phyloP scores from a whole-genome alignment of 169 alveolate species.

The Toxoplasma gondii region DNA sequence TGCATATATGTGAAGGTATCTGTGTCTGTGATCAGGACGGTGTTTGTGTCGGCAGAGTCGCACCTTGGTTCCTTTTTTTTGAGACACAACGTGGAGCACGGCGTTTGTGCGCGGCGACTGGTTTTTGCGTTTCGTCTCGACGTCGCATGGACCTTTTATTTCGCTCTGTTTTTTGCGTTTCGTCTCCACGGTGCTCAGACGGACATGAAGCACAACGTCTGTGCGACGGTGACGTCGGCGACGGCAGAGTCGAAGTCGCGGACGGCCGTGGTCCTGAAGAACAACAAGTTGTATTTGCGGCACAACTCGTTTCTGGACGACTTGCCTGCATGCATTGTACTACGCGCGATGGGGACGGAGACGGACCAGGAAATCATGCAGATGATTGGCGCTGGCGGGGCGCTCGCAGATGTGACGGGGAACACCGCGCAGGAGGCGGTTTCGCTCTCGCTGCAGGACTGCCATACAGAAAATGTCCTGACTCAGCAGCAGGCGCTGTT shows the following conservation, averaged over 20 bases:
- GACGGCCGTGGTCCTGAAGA: slow-evolving; percentile 94
- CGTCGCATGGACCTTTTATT: too few species aligned
- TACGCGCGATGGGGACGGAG: slow-evolving; percentile 98
- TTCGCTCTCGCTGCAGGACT: slow-evolving; percentile 62
- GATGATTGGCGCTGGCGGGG: slow-evolving; percentile 87
- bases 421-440: slow-evolving; percentile 46
- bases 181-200: slow-evolving; percentile 59
- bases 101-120: too few species aligned
- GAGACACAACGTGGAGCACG: too few species aligned
- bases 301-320: slow-evolving; percentile 96
- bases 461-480: slow-evolving; percentile 74
- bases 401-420: slow-evolving; percentile 39
- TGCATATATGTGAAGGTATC: too few species aligned
- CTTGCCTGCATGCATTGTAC: slow-evolving; percentile 95
- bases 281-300: slow-evolving; percentile 91
- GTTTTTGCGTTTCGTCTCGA: too few species aligned
- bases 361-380: slow-evolving; percentile 98
- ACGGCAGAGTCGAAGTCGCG: slow-evolving; percentile 98
- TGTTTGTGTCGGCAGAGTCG: too few species aligned
- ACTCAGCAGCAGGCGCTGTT: slow-evolving; percentile 90
- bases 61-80: too few species aligned
- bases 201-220: slow-evolving; percentile 92
- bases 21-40: neutral
- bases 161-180: too few species aligned
- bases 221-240: slow-evolving; percentile 97